Evolutionary conservation across 192 early-diverging fungal genomes (phyloP), one percentile per base, ranked within the genome.

Genomic region (Kappamyces sp.): DNA sequence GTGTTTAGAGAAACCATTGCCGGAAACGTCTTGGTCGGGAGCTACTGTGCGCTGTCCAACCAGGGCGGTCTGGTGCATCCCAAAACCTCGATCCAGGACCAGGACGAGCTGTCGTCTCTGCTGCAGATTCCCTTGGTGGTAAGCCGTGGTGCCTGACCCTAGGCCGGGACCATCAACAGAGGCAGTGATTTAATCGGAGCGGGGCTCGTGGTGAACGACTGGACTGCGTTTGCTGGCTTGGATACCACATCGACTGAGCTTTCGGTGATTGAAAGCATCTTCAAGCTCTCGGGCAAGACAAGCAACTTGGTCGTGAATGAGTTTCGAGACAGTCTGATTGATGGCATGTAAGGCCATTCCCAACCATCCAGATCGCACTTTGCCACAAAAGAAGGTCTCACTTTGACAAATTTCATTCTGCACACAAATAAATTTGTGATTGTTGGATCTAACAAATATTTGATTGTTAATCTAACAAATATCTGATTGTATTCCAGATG

Each of bases 1-100:
- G 96, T 99, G 6, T 99, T 99, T 76, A 77, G 94, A 60, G 94
- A 99, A 72, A 99, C 94, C 9, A 81, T 99, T 64, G 96, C 96
- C 29, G 93, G 93, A 68, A 96, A 99, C 64, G 93, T 96, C 9
- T 77, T 99, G 8, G 93, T 96, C 35, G 96, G 96, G 36, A 86
- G 85, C 61, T 99, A 91, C 81, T 94, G 93, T 57, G 84, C 91
- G 12, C 73, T 99, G 61, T 93, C 87, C 68, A 99, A 99, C 85
- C 93, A 96, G 67, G 96, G 96, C 61, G 96, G 94, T 46, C 71
- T 99, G 48, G 94, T 83, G 35, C 96, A 99, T 66, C 96, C 96
- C 33, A 86, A 87, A 34, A 99, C 96, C 2, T 84, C 89, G 42
- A 79, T 96, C 50, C 89, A 95, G 78, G 96, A 98, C 63, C 92